Evolutionary conservation across 1,139 yeast genomes (phyloP).

Genomic region (Blastobotrys petasosporus): DNA sequence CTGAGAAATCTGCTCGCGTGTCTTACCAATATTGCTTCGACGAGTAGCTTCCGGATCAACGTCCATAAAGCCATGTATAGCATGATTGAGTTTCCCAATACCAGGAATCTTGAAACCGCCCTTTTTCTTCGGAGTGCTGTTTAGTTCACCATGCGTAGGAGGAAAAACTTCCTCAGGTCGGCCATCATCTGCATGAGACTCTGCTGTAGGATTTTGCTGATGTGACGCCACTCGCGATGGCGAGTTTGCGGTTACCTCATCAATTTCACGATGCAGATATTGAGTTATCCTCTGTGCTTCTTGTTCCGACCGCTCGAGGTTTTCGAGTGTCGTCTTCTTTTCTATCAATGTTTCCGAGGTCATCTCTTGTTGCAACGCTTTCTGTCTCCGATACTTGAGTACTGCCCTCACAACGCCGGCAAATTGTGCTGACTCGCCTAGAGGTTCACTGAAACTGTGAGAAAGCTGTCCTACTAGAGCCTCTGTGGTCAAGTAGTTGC

Average conservation of each 20-base stretch:
- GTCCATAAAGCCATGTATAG: conserved; percentile 63
- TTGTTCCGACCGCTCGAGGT: conserved; percentile 37
- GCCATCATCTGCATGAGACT: conserved; percentile 1
- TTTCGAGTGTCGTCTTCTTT: conserved; percentile 33
- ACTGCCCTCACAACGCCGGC: conserved; percentile 62
- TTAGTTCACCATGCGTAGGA: conserved; percentile 26
- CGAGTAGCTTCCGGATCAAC: conserved; percentile 64
- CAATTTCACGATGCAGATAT: conserved; percentile 25
- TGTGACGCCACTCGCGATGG: conserved; percentile 1
- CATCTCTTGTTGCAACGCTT: conserved; percentile 59
- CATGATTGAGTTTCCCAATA: conserved; percentile 50
- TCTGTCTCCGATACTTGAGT: conserved; percentile 62
- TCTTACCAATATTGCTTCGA: conserved; percentile 48
- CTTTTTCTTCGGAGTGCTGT: conserved; percentile 22
- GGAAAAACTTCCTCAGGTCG: conserved; percentile 18
- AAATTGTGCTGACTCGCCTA: conserved; percentile 76
- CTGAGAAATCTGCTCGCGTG: conserved; percentile 48
- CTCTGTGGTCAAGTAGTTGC: conserved; percentile 61
- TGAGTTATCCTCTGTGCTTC: conserved; percentile 39
- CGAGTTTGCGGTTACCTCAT: conserved; percentile 4
- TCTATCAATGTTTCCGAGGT: conserved; percentile 50
- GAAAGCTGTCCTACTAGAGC: conserved; percentile 63
- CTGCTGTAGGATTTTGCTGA: conserved; percentile 4
- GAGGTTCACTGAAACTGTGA: conserved; percentile 73
- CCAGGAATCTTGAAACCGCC: conserved; percentile 42